Conservation (phyloP, 2,329 filamentous ascomycete genomes). For the Microdochium trichocladiopsis region DNA sequence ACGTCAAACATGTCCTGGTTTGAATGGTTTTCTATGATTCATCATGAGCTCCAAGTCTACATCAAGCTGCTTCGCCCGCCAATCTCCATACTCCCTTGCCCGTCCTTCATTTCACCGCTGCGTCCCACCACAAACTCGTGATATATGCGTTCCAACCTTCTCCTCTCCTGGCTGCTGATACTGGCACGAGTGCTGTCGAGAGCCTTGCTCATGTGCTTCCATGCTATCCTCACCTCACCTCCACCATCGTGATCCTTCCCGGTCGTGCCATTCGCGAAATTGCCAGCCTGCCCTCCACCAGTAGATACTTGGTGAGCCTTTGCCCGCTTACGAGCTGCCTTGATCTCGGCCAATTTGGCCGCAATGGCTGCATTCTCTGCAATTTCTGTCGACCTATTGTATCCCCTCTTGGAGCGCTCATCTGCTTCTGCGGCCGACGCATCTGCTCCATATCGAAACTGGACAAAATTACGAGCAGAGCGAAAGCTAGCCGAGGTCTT, state of each 20-base stretch:
- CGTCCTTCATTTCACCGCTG: conserved; percentile 92
- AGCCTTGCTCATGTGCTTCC: conserved; percentile 75
- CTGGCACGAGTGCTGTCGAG: conserved; percentile 72
- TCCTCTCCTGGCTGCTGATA: conserved; percentile 72
- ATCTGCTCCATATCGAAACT: conserved; percentile 73
- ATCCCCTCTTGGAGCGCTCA: conserved; percentile 29
- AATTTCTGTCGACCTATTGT: conserved; percentile 47
- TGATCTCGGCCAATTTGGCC: conserved; percentile 76
- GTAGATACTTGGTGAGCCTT: conserved; percentile 24
- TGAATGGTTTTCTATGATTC: too few species aligned
- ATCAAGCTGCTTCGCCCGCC: conserved; percentile 91
- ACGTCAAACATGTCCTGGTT: too few species aligned
- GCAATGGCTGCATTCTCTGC: conserved; percentile 73
- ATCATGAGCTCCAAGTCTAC: too few species aligned
- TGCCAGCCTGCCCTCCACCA: conserved; percentile 15
- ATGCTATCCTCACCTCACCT: conserved; percentile 70
- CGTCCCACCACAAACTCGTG: conserved; percentile 86
- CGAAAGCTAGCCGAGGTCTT: conserved; percentile 15
- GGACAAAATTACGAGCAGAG: conserved; percentile 55
- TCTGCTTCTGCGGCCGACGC: conserved; percentile 36
- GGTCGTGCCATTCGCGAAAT: conserved; percentile 30
- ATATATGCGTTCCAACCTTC: conserved; percentile 74
- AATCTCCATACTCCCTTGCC: conserved; percentile 85
- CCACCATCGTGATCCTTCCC: conserved; percentile 23
- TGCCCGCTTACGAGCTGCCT: conserved; percentile 54